Percentiles rank a stretch among this genome's conserved stretches.
These are phyloP conservation scores for Saccharomycopsis sp. DNA, from an alignment of 805 yeast species.

Conservation along the genomic window DNA sequence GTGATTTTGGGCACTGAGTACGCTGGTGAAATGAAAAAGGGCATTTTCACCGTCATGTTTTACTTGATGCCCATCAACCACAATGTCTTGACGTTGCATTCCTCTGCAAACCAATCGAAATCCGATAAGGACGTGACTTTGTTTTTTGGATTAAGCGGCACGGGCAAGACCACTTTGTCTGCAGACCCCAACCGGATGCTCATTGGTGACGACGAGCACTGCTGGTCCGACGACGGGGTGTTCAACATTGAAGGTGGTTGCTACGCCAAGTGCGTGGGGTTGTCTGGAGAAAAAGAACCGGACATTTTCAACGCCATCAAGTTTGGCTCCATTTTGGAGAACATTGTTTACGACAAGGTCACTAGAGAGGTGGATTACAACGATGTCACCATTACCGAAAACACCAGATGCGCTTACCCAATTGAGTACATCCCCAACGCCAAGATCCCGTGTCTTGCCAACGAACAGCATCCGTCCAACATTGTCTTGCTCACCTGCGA, in stretches of 20 bases:
- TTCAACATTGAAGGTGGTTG: slow-evolving; percentile 99
- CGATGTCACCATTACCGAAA: slow-evolving; percentile 80
- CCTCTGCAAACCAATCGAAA: slow-evolving; percentile 87
- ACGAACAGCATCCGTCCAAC: slow-evolving; percentile 79
- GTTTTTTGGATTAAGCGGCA: slow-evolving; percentile 95
- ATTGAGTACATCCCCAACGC: slow-evolving; percentile 95
- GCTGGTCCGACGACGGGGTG: slow-evolving; percentile 98
- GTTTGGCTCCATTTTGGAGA: slow-evolving; percentile 92
- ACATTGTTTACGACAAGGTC: slow-evolving; percentile 73
- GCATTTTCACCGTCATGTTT: slow-evolving; percentile 98
- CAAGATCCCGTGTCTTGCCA: slow-evolving; percentile 84
- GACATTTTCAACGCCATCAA: slow-evolving; percentile 92
- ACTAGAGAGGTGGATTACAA: slow-evolving; percentile 81
- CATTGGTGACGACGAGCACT: slow-evolving; percentile 98
- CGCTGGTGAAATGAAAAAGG: slow-evolving; percentile 99
- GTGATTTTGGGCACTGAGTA: slow-evolving; percentile 96
- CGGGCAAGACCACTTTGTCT: slow-evolving; percentile 95
- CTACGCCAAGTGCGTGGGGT: slow-evolving; percentile 93
- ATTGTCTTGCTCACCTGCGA: slow-evolving; percentile 91
- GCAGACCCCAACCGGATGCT: slow-evolving; percentile 91
- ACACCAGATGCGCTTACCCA: slow-evolving; percentile 98
- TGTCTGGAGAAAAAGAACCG: slow-evolving; percentile 89
- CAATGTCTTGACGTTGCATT: slow-evolving; percentile 86
- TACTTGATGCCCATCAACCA: slow-evolving; percentile 95
- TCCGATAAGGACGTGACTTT: slow-evolving; percentile 75